Conservation (phyloP, 345 rosid genomes). For the Melaleuca quinquenervia region DNA sequence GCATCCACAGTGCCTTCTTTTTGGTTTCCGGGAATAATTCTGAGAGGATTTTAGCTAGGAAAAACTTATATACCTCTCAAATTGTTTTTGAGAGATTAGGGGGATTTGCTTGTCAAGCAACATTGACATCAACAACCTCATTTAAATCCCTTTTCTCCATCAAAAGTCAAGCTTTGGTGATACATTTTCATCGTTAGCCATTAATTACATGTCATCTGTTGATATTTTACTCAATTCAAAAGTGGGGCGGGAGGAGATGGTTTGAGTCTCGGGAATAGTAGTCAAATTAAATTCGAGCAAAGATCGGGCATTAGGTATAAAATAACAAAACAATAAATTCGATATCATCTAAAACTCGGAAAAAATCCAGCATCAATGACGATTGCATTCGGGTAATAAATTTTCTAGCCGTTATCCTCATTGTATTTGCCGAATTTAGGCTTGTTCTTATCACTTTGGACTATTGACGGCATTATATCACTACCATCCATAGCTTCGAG, state of each 20-base stretch:
- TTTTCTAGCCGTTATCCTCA: neutral
- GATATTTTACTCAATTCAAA: neutral
- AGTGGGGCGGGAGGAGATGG: neutral
- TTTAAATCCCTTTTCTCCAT: neutral
- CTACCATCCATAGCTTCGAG: neutral
- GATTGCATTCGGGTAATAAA: neutral
- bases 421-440: neutral
- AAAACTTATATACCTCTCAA: neutral
- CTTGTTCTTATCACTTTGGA: neutral
- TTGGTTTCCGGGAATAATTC: neutral
- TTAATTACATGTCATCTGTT: neutral
- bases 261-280: neutral
- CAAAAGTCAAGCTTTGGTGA: neutral
- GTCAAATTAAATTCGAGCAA: neutral
- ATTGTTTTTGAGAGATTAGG: neutral
- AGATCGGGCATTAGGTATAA: neutral
- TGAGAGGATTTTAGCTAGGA: neutral
- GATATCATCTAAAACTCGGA: neutral
- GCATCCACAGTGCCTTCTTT: neutral
- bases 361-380: neutral
- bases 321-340: neutral
- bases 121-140: neutral
- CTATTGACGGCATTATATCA: neutral
- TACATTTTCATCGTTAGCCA: neutral
- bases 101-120: neutral